phyloP scores from a whole-genome alignment of 139 green algal species.

The Coelastrella sp. region DNA sequence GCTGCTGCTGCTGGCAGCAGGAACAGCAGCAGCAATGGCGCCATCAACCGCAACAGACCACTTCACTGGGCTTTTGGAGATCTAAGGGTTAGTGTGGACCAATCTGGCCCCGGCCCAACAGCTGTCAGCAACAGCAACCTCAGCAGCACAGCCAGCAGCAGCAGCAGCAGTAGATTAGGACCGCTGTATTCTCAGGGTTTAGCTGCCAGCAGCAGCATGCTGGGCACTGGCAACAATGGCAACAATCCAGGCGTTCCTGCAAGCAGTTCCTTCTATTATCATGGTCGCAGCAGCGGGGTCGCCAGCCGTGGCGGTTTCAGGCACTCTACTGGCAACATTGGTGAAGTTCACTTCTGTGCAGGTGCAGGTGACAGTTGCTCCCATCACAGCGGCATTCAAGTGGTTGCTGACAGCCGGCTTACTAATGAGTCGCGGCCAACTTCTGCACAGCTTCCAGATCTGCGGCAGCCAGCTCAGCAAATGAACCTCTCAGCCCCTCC shows the following conservation, averaged over 20 bases:
- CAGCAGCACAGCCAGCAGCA: no score
- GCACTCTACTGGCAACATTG: neutral
- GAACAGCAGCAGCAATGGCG: neutral
- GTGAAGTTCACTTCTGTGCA: neutral
- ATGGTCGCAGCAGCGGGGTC: no score
- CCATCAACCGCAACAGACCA: neutral
- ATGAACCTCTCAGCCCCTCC: neutral
- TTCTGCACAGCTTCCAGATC: neutral
- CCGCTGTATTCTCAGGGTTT: neutral
- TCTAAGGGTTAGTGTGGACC: neutral
- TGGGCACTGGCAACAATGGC: neutral
- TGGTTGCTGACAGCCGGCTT: neutral
- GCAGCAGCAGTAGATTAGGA: neutral
- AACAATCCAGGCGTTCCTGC: no score
- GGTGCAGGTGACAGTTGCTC: neutral
- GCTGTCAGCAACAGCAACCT: neutral
- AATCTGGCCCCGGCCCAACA: neutral
- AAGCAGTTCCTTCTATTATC: no score
- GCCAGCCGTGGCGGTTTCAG: neutral
- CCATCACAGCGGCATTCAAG: neutral
- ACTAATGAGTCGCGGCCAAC: neutral
- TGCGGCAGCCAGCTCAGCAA: neutral
- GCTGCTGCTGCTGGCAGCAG: neutral
- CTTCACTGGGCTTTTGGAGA: neutral
- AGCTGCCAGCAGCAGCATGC: neutral